Base-by-base conservation (phyloP, 164 flowering plant genomes). In the Liquidambar formosana region DNA sequence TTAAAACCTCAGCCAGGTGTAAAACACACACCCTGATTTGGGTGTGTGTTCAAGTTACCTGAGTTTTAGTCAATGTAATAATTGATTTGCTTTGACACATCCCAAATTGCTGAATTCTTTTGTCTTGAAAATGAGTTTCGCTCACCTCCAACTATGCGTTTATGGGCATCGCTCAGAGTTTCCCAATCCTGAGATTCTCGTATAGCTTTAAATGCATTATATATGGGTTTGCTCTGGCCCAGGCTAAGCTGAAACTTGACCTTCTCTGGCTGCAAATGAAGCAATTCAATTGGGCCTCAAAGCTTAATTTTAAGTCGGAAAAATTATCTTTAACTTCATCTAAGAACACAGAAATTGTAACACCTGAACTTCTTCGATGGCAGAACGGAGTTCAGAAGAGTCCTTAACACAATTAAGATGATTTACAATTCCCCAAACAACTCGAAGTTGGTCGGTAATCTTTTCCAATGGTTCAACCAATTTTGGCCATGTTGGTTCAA, bases 291-390 rank as follows among this genome's bases (percentile, higher is more conserved):
- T 33, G 41, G 41, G 6, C 2, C 2, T 33, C 41, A 33, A 33
- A 2, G 6, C 2, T 33, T 33, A 33, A 33, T 33, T 33, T 6
- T 33, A 33, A 33, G 41, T 33, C 41, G 41, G 6, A 33, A 33
- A 33, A 2, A 33, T 33, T 2, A 33, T 33, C 41, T 33, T 33
- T 33, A 33, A 33, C 4, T 33, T 33, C 41, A 2, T 33, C 41
- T 6, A 33, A 33, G 51, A 25, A 46, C 22, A 23, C 51, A 6
- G 2, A 19, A 54, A 19, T 15, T 27, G 41, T 33, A 33, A 33
- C 41, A 93, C 98, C 93, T 91, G 97, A 47, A 93, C 90, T 79
- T 93, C 97, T 73, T 89, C 92, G 47, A 93, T 86, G 41, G 97
- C 97, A 25, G 95, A 70, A 23, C 98, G 93, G 12, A 93, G 87